Conservation (phyloP, 345 rosid genomes). For the Barbarea vulgaris region DNA sequence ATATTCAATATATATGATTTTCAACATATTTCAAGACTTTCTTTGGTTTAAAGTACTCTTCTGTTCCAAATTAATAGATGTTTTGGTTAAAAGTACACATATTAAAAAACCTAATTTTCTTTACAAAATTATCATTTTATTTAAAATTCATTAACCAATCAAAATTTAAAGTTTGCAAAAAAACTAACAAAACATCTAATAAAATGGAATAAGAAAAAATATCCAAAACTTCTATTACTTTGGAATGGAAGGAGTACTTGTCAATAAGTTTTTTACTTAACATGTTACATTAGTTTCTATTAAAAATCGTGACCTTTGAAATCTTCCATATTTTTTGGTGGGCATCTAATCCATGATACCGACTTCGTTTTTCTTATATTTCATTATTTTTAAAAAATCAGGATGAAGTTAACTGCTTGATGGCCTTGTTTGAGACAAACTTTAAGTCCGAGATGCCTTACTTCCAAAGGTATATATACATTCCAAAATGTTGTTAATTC, state of each 20-base stretch:
- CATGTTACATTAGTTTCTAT: neutral
- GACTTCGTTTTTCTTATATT: neutral
- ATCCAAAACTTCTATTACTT: too few species aligned
- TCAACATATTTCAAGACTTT: neutral
- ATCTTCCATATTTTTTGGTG: neutral
- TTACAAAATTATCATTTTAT: too few species aligned
- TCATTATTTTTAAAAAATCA: slow-evolving; percentile 27
- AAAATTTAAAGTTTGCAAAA: too few species aligned
- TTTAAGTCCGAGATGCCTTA: slow-evolving; percentile 47
- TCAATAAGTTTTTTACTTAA: too few species aligned
- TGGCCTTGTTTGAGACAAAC: slow-evolving; percentile 58
- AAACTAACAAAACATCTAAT: too few species aligned
- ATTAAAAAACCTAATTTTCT: too few species aligned
- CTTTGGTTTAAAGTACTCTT: too few species aligned
- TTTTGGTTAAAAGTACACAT: neutral
- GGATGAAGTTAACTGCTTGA: slow-evolving; percentile 67
- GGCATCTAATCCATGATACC: neutral
- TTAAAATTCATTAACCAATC: too few species aligned
- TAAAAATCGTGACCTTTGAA: neutral
- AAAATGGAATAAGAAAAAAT: too few species aligned
- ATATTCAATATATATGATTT: neutral
- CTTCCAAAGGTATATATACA: slow-evolving; percentile 48
- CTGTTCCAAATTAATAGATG: too few species aligned
- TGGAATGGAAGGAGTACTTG: too few species aligned
- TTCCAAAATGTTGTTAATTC: neutral